Conservation (phyloP, 192 early-diverging fungal genomes). For the Spinellus fusiger region DNA sequence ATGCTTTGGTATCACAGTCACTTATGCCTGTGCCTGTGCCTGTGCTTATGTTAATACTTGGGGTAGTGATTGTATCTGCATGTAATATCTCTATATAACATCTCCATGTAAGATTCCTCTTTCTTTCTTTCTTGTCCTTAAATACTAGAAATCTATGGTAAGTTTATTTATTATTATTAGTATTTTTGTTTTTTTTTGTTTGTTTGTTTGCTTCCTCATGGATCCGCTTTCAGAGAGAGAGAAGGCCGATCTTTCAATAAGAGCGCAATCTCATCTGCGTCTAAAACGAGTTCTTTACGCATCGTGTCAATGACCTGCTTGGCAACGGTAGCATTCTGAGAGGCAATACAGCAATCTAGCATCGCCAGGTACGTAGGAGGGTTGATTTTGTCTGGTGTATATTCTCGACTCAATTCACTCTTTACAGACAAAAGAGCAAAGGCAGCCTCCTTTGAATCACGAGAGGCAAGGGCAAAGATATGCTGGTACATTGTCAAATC, state of each 20-base stretch:
- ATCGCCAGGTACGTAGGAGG: slow-evolving; percentile 18
- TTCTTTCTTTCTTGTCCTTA: no score
- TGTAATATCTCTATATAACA: no score
- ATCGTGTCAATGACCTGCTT: slow-evolving; percentile 11
- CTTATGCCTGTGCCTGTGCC: no score
- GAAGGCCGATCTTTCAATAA: no score
- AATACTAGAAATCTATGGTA: neutral
- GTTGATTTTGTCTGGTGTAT: neutral
- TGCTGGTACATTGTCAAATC: slow-evolving; percentile 23
- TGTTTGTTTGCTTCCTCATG: no score
- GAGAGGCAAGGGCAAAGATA: slow-evolving; percentile 22
- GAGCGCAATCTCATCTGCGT: no score
- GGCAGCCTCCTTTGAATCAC: slow-evolving; percentile 20
- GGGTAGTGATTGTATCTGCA: no score
- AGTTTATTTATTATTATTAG: neutral
- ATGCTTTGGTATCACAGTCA: no score
- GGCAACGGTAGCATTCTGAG: slow-evolving; percentile 13
- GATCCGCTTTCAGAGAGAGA: no score
- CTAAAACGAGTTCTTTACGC: neutral
- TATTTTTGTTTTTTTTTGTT: neutral
- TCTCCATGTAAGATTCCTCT: no score
- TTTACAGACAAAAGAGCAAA: slow-evolving; percentile 23
- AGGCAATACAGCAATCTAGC: slow-evolving; percentile 29
- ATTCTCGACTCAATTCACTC: slow-evolving; percentile 21
- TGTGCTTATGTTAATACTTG: no score